Percentiles rank a stretch among this genome's conserved stretches.
phyloP scores from a whole-genome alignment of 2,329 filamentous ascomycete genomes.

The Neofusicoccum cordaticola region DNA sequence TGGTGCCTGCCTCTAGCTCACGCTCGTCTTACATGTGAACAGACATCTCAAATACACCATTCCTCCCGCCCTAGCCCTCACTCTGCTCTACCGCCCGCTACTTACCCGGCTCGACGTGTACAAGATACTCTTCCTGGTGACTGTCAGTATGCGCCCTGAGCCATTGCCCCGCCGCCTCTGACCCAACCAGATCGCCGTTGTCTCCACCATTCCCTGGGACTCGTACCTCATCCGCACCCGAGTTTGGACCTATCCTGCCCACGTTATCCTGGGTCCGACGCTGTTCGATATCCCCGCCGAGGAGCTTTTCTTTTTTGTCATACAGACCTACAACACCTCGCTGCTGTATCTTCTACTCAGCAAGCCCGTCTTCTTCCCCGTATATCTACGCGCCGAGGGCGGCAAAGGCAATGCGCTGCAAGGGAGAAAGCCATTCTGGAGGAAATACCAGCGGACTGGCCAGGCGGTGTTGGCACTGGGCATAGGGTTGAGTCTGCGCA shows the following conservation, averaged over 20 bases:
- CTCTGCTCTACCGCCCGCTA: slow-evolving; percentile 59
- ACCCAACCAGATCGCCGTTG: slow-evolving; percentile 56
- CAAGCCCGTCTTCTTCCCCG: slow-evolving; percentile 59
- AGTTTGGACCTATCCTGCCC: slow-evolving; percentile 69
- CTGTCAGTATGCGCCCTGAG: slow-evolving; percentile 30
- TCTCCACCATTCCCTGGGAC: slow-evolving; percentile 72
- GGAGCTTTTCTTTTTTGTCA: slow-evolving; percentile 74
- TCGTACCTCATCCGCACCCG: slow-evolving; percentile 66
- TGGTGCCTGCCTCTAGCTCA: not conserved
- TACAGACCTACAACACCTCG: slow-evolving; percentile 72
- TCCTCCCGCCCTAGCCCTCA: slow-evolving; percentile 59
- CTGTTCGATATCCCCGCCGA: slow-evolving; percentile 66
- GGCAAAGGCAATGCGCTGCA: slow-evolving; percentile 11
- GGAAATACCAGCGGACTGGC: slow-evolving; percentile 45
- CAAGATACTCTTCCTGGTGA: slow-evolving; percentile 60
- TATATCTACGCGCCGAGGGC: slow-evolving; percentile 48
- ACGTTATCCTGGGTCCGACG: slow-evolving; percentile 62
- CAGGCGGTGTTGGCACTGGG: slow-evolving; percentile 46
- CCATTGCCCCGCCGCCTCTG: slow-evolving; percentile 20
- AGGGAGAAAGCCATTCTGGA: not conserved
- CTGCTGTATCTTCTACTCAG: slow-evolving; percentile 66
- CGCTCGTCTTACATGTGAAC: not conserved
- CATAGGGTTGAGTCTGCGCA: slow-evolving; percentile 43
- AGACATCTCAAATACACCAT: slow-evolving; percentile 68
- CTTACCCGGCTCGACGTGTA: slow-evolving; percentile 61